Conservation (phyloP, 2,329 filamentous ascomycete species). For the Botryotinia calthae region DNA sequence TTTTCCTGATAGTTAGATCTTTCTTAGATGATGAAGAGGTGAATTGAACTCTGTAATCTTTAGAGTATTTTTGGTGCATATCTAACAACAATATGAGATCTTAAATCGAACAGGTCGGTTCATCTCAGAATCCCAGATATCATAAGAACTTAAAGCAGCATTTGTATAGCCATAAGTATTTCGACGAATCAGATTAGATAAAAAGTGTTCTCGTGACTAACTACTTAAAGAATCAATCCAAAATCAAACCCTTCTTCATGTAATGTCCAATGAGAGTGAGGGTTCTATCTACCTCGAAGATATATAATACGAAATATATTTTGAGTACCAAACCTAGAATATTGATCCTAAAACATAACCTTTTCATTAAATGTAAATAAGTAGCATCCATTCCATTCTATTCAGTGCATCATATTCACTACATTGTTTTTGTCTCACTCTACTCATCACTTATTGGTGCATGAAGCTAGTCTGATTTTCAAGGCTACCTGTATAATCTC, state of each 20-base stretch:
- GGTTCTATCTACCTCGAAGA: too few relatives aligned
- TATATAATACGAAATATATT: too few relatives aligned
- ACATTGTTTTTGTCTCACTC: background rate
- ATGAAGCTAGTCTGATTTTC: background rate
- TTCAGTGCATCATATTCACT: background rate
- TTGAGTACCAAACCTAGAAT: too few relatives aligned
- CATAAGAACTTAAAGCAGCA: too few relatives aligned
- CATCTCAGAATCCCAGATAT: too few relatives aligned
- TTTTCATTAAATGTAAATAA: background rate
- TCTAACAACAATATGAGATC: too few relatives aligned
- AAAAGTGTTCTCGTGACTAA: background rate
- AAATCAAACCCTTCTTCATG: background rate
- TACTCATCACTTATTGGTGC: too few relatives aligned
- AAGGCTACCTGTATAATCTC: background rate
- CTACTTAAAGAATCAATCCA: background rate
- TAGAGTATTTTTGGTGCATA: too few relatives aligned
- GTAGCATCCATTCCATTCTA: background rate
- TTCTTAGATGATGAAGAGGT: too few relatives aligned
- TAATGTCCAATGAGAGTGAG: background rate
- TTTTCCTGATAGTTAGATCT: too few relatives aligned
- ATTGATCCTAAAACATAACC: background rate
- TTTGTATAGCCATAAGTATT: background rate
- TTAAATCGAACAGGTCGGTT: too few relatives aligned
- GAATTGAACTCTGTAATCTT: too few relatives aligned
- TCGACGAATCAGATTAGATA: background rate